Conservation (phyloP, 1,139 yeast species). For the Scheffersomyces titani region DNA sequence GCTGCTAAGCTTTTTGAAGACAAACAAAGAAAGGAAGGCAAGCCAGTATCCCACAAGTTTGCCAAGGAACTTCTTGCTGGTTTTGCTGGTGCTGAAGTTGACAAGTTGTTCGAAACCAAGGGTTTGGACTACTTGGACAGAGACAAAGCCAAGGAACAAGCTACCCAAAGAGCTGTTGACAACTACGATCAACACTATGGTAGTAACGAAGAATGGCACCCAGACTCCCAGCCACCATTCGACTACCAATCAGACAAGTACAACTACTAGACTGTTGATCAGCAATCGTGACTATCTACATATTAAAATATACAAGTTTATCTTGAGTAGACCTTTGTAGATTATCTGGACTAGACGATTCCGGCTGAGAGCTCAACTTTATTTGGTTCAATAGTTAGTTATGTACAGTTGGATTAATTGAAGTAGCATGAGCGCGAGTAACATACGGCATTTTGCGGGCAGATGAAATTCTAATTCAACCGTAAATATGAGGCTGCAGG, state of each 20-base stretch:
- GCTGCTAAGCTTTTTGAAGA: slow-evolving; percentile 35
- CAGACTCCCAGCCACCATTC: slow-evolving; percentile 27
- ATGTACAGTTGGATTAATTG: background rate
- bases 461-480: background rate
- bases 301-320: background rate
- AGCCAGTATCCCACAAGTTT: slow-evolving; percentile 31
- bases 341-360: too few relatives aligned
- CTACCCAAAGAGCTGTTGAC: slow-evolving; percentile 19
- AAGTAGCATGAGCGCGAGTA: background rate
- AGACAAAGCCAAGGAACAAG: slow-evolving; percentile 25
- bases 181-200: slow-evolving; percentile 34
- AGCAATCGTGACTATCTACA: background rate
- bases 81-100: slow-evolving; percentile 35
- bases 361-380: too few relatives aligned
- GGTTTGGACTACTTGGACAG: slow-evolving; percentile 36
- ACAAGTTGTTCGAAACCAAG: slow-evolving; percentile 35
- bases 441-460: background rate
- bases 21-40: slow-evolving; percentile 34
- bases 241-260: slow-evolving; percentile 25
- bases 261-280: slow-evolving; percentile 9
- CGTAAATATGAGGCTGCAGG: background rate
- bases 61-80: slow-evolving; percentile 34
- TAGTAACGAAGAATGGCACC: slow-evolving; percentile 27
- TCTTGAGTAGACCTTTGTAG: background rate
- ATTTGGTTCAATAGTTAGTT: background rate